A percentile compares a stretch with the other conserved stretches of the same genome.
phyloP scores from a whole-genome alignment of 1,139 yeast species.

The Candida glucosophila region DNA sequence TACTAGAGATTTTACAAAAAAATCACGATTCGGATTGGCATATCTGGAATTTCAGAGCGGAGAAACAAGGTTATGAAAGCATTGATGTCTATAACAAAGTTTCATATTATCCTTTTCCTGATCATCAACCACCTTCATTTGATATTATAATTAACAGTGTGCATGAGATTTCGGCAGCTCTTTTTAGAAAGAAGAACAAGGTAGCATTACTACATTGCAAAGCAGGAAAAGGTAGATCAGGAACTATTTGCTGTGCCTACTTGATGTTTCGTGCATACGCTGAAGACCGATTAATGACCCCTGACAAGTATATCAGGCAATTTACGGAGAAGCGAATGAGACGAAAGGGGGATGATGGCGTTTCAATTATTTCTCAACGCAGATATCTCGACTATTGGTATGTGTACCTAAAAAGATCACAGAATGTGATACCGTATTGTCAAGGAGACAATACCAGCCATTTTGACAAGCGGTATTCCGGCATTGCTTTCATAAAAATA shows the following conservation, averaged over 20 bases:
- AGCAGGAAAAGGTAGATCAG: conserved; percentile 90
- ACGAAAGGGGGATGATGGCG: conserved; percentile 51
- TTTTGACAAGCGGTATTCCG: too few relatives aligned
- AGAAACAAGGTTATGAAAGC: conserved; percentile 43
- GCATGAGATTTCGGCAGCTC: conserved; percentile 35
- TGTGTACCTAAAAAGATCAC: conserved; percentile 12
- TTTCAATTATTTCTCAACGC: conserved; percentile 63
- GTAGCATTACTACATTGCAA: conserved; percentile 79
- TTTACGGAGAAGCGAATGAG: conserved; percentile 59
- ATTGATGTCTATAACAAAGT: conserved; percentile 22
- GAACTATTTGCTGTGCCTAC: conserved; percentile 66
- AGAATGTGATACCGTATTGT: conserved; percentile 1
- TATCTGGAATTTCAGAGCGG: conserved; percentile 66
- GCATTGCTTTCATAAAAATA: too few relatives aligned
- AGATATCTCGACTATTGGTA: conserved; percentile 60
- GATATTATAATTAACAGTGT: conserved; percentile 35
- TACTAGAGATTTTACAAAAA: conserved; percentile 39
- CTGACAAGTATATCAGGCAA: conserved; percentile 37
- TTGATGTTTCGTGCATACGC: conserved; percentile 36
- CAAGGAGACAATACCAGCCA: too few relatives aligned
- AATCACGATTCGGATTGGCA: conserved; percentile 52
- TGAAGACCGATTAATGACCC: conserved; percentile 8
- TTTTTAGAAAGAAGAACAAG: conserved; percentile 20
- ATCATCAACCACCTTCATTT: conserved; percentile 73
- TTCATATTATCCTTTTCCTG: conserved; percentile 52